phyloP scores from a whole-genome alignment of 768 basidiomycete species.

The Baorangia bicolor region DNA sequence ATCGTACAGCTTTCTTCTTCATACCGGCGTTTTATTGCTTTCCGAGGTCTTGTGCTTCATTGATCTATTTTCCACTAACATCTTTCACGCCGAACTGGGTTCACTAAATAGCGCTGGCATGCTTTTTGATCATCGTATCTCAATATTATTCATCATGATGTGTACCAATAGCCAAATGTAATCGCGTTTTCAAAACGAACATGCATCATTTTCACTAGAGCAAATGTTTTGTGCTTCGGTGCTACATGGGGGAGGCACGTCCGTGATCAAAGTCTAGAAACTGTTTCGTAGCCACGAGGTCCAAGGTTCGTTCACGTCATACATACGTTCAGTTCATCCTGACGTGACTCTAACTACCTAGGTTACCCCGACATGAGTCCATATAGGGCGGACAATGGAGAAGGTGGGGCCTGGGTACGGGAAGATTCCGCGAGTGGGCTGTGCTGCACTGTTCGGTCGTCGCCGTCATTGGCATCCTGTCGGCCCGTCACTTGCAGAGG shows the following conservation, averaged over 20 bases:
- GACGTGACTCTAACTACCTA: no score
- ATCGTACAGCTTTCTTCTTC: not conserved
- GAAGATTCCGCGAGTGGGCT: no score
- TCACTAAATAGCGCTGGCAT: slow-evolving; percentile 5
- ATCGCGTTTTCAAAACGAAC: not conserved
- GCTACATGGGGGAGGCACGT: no score
- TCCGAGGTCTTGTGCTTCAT: not conserved
- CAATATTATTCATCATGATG: not conserved
- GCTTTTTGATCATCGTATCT: not conserved
- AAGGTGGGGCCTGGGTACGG: no score
- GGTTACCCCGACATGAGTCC: not conserved
- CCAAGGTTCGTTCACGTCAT: not conserved
- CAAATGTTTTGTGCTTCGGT: not conserved
- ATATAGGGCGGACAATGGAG: slow-evolving; percentile 14
- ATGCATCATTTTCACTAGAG: not conserved
- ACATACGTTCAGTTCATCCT: not conserved
- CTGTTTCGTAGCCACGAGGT: not conserved
- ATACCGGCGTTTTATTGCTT: not conserved
- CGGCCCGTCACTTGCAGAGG: no score
- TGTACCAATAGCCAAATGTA: slow-evolving; percentile 7
- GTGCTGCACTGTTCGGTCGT: no score
- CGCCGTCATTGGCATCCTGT: no score
- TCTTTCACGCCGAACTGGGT: slow-evolving; percentile 1
- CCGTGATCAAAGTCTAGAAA: no score
- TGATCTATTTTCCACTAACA: not conserved